phyloP scores from a whole-genome alignment of 1,139 yeast species.

The Debaryomyces sp. region DNA sequence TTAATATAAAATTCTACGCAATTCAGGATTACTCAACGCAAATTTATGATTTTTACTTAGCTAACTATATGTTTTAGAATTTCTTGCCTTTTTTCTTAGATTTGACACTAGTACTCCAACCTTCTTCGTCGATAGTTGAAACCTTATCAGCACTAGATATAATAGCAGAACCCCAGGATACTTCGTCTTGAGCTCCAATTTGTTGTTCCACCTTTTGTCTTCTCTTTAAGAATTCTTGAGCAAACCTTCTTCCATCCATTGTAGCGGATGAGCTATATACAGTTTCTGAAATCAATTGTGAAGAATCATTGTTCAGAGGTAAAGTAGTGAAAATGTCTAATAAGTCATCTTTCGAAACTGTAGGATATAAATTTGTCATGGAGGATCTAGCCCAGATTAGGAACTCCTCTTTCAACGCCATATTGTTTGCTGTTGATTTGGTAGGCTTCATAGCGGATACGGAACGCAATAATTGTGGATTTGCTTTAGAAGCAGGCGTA shows the following conservation, averaged over 20 bases:
- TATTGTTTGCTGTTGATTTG: slow-evolving; percentile 28
- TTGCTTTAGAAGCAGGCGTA: slow-evolving; percentile 26
- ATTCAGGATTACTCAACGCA: neutral
- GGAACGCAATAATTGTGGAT: slow-evolving; percentile 50
- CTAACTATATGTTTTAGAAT: slow-evolving; percentile 6
- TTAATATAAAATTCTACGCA: neutral
- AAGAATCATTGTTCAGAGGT: slow-evolving; percentile 72
- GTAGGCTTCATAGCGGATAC: slow-evolving; percentile 42
- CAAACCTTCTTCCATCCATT: slow-evolving; percentile 94
- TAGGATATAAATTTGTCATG: slow-evolving; percentile 70
- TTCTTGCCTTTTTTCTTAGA: slow-evolving; percentile 58
- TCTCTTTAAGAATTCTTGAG: slow-evolving; percentile 83
- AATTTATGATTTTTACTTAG: neutral
- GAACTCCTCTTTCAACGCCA: slow-evolving; percentile 62
- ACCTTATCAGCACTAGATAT: slow-evolving; percentile 48
- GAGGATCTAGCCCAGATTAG: slow-evolving; percentile 82
- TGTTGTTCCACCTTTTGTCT: slow-evolving; percentile 70
- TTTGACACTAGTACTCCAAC: slow-evolving; percentile 62
- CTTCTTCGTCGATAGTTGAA: slow-evolving; percentile 64
- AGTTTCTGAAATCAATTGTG: slow-evolving; percentile 89
- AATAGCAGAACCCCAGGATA: slow-evolving; percentile 71
- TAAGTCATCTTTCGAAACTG: slow-evolving; percentile 76
- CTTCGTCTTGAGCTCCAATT: slow-evolving; percentile 52
- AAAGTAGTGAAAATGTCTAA: slow-evolving; percentile 78
- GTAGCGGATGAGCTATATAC: slow-evolving; percentile 88